Conservation (phyloP, 306 rosid species). For the Prunus persica region DNA sequence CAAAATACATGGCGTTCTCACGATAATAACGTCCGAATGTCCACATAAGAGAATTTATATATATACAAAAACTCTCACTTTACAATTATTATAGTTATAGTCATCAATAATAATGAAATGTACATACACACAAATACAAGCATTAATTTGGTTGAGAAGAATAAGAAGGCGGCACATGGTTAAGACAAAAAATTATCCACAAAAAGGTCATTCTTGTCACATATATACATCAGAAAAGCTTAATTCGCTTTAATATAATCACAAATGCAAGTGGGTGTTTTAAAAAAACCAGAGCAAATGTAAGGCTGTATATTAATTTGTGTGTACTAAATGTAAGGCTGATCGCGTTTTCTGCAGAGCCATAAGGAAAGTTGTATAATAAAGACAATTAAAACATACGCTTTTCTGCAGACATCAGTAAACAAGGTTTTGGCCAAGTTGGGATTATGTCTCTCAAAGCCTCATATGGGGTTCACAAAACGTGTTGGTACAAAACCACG, state of each 20-base stretch:
- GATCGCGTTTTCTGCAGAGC: not conserved
- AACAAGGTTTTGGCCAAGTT: not conserved
- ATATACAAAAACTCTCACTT: too few species aligned
- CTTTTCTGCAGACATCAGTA: constrained; percentile 1
- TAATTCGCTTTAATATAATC: not conserved
- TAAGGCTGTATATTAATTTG: not conserved
- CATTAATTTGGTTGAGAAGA: not conserved
- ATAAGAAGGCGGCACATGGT: constrained; percentile 23
- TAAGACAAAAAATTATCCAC: constrained; percentile 11
- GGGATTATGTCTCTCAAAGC: constrained; percentile 15
- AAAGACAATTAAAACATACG: constrained; percentile 15
- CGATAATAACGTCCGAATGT: too few species aligned
- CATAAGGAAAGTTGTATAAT: not conserved
- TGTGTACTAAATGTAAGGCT: too few species aligned
- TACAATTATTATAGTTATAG: not conserved
- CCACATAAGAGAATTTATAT: too few species aligned
- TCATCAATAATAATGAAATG: not conserved
- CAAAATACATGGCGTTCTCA: too few species aligned
- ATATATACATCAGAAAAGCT: not conserved
- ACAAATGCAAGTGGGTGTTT: not conserved
- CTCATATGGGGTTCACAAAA: constrained; percentile 17
- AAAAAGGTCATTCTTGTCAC: constrained; percentile 45
- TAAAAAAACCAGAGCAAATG: constrained; percentile 20
- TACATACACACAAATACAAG: not conserved
- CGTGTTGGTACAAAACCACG: constrained; percentile 47